Evolutionary conservation across 768 basidiomycete species (phyloP), one percentile per base, ranked within the genome.

Genomic region (Naganishia onofrii): DNA sequence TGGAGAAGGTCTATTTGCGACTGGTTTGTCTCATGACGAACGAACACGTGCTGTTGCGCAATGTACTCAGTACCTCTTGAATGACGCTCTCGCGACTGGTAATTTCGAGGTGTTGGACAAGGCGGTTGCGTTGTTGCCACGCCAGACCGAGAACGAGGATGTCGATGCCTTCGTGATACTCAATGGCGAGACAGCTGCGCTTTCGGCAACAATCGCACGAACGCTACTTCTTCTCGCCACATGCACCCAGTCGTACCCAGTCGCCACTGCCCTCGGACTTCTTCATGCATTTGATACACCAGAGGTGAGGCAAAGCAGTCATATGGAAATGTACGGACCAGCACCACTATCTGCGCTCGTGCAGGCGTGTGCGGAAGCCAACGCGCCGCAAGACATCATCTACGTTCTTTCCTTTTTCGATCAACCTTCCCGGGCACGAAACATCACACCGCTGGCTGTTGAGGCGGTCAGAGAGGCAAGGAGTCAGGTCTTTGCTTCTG

Each of bases 221-320:
- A 44, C 60, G 19, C 26, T 63, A 0, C 38, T 63, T 26, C 42
- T 63, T 15, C 10, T 63, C 60, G 60, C 60, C 48, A 23, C 21
- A 3, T 3, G 19, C 12, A 23, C 38, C 19, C 10, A 42, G 15
- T 6, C 38, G 36, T 63, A 44, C 38, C 60, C 60, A 26, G 23
- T 63, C 60, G 60, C 38, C 26, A 46, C 60, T 23, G 60, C 28
- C 5, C 60, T 63, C 42, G 23, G 38, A 15, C 60, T 63, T 26
- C 42, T 63, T 26, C 60, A 17, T 26, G 38, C 23, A 6, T 17
- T n/a, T 15, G 60, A 63, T 29, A 34, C 42, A 10, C 60, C 60
- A 21, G 21, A 28, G 3, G 60, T 63, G 23, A 36, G 60, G 23
- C 42, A 36, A 26, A 13, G 28, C 15, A 26, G 4, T 4, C 23